A percentile compares a stretch with the other conserved stretches of the same genome.
Conservation (phyloP, 1,139 yeast species). For the Taphrina sp. region DNA sequence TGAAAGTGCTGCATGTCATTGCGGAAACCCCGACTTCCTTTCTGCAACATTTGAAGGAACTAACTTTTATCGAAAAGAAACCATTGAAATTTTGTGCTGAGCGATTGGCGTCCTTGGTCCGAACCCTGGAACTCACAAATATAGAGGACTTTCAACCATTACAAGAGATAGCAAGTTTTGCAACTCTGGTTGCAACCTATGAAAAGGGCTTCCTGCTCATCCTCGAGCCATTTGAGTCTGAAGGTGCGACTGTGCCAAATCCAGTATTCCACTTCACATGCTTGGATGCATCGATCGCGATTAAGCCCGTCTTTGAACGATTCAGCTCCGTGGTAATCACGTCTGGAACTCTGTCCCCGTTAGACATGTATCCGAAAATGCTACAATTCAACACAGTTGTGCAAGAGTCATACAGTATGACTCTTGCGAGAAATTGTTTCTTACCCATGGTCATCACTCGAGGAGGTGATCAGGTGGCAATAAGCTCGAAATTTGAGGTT, state of each 20-base stretch:
- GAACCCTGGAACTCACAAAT: conserved; percentile 82
- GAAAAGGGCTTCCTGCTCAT: conserved; percentile 89
- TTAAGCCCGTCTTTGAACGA: conserved; percentile 91
- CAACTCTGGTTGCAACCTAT: conserved; percentile 90
- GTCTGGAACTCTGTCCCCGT: conserved; percentile 95
- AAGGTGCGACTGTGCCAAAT: conserved; percentile 95
- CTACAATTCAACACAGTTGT: conserved; percentile 88
- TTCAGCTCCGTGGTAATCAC: conserved; percentile 94
- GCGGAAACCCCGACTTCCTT: conserved; percentile 95
- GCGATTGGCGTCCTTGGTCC: conserved; percentile 76
- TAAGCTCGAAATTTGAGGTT: conserved; percentile 92
- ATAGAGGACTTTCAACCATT: conserved; percentile 90
- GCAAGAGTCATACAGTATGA: conserved; percentile 94
- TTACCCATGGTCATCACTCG: conserved; percentile 94
- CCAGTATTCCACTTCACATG: conserved; percentile 95
- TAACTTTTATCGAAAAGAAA: conserved; percentile 86
- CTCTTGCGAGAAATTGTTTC: conserved; percentile 85
- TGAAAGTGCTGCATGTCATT: conserved; percentile 95
- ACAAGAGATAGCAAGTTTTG: conserved; percentile 95
- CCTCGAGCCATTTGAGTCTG: conserved; percentile 93
- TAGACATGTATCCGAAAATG: conserved; percentile 99
- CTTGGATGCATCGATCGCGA: conserved; percentile 95
- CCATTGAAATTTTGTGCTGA: conserved; percentile 92
- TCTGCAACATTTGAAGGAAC: conserved; percentile 83
- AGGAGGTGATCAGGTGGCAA: conserved; percentile 96